Evolutionary conservation across 345 rosid genomes (phyloP).

Genomic region (Isatis tinctoria): DNA sequence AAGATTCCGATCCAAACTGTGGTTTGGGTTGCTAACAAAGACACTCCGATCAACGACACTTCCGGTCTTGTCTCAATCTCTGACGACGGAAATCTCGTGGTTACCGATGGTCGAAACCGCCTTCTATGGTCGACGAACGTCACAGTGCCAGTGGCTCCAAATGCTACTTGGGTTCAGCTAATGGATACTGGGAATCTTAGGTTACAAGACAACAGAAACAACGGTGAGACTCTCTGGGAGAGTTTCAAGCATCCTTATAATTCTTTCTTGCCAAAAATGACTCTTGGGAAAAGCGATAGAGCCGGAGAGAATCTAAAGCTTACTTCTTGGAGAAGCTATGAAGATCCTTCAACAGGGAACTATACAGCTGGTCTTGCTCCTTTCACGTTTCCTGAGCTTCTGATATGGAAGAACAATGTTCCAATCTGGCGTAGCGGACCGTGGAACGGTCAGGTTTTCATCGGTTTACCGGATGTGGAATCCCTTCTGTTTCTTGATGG

Average conservation of each 20-base stretch:
- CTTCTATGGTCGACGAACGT: neutral
- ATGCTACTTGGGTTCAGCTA: neutral
- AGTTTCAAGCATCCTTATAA: neutral
- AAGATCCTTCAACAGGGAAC: neutral
- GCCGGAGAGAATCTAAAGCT: conserved; percentile 1
- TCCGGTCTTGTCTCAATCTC: neutral
- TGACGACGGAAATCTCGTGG: neutral
- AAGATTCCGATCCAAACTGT: neutral
- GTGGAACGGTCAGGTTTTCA: neutral
- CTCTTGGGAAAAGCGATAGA: neutral
- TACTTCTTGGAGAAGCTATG: neutral
- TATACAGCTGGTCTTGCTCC: neutral
- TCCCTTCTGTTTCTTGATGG: conserved; percentile 1
- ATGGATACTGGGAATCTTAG: neutral
- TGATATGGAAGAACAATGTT: neutral
- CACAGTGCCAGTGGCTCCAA: neutral
- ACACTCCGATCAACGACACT: neutral
- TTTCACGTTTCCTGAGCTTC: neutral
- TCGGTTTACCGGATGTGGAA: neutral
- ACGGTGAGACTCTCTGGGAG: neutral
- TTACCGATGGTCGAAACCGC: neutral
- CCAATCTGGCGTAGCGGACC: neutral
- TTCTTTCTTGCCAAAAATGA: neutral
- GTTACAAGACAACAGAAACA: neutral
- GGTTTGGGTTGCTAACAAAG: neutral